phyloP scores from a whole-genome alignment of 495 filamentous ascomycete genomes.

The Annulohypoxylon stygium region DNA sequence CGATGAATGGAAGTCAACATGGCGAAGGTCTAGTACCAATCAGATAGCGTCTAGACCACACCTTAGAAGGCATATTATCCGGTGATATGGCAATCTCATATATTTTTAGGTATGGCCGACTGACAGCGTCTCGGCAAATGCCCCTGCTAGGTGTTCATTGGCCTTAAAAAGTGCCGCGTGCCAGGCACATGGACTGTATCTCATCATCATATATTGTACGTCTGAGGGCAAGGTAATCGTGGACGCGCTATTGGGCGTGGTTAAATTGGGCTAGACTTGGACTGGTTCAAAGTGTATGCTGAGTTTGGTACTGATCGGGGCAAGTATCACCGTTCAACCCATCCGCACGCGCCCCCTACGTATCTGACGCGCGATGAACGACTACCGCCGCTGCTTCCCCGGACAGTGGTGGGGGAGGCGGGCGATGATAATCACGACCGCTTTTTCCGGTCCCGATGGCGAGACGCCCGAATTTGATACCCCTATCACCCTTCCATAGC shows the following conservation, averaged over 20 bases:
- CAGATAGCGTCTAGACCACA: constrained; percentile 13
- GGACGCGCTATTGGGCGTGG: constrained; percentile 25
- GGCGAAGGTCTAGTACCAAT: constrained; percentile 33
- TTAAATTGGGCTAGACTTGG: constrained; percentile 23
- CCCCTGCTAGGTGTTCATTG: constrained; percentile 20
- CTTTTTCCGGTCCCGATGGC: constrained; percentile 13
- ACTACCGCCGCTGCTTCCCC: constrained; percentile 19
- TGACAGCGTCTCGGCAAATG: constrained; percentile 36
- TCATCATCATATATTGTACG: constrained; percentile 23
- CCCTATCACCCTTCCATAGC: not conserved
- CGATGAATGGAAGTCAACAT: constrained; percentile 17
- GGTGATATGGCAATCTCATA: constrained; percentile 33
- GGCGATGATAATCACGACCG: not conserved
- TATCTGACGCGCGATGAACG: constrained; percentile 23
- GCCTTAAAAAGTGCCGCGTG: constrained; percentile 32
- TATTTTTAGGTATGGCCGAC: constrained; percentile 24
- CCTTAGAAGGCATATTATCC: constrained; percentile 20
- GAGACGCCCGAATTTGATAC: constrained; percentile 15
- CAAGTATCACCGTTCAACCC: constrained; percentile 12
- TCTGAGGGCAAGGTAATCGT: constrained; percentile 22
- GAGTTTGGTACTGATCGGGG: constrained; percentile 13
- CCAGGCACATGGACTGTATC: constrained; percentile 16
- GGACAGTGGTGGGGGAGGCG: constrained; percentile 8
- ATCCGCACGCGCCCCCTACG: constrained; percentile 9
- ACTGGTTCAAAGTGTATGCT: constrained; percentile 12